Percentiles rank a stretch among this genome's conserved stretches.
Conservation (phyloP, 306 rosid species). For the Trichosanthes cucumerina region DNA sequence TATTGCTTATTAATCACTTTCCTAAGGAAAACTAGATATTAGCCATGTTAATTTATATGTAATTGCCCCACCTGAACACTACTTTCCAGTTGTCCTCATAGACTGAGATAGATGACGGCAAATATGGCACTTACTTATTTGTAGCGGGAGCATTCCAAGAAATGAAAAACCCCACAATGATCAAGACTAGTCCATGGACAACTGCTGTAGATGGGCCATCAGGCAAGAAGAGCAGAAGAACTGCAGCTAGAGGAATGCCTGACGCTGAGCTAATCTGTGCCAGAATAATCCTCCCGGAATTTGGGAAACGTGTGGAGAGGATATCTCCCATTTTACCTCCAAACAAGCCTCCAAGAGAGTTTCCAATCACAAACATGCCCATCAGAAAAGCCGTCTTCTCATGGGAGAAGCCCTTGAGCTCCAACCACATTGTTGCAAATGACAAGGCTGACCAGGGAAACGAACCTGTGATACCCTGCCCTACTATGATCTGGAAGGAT, state of each 20-base stretch:
- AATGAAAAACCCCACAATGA: slow-evolving; percentile 59
- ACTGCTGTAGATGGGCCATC: slow-evolving; percentile 38
- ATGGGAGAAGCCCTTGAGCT: slow-evolving; percentile 82
- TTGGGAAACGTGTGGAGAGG: slow-evolving; percentile 54
- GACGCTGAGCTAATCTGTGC: slow-evolving; percentile 91
- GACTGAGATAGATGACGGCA: not conserved
- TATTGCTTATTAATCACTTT: not conserved
- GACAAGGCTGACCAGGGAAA: slow-evolving; percentile 93
- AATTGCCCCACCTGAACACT: not conserved
- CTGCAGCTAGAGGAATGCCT: slow-evolving; percentile 69
- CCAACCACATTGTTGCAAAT: slow-evolving; percentile 93
- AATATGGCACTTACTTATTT: slow-evolving; percentile 51
- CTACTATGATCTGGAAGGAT: slow-evolving; percentile 84
- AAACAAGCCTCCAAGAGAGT: slow-evolving; percentile 75
- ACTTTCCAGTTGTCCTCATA: not conserved
- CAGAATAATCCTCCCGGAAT: slow-evolving; percentile 76
- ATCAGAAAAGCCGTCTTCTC: slow-evolving; percentile 64
- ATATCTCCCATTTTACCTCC: slow-evolving; percentile 88
- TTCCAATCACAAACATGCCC: slow-evolving; percentile 56
- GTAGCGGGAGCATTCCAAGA: slow-evolving; percentile 94
- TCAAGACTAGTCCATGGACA: slow-evolving; percentile 48
- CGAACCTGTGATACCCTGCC: slow-evolving; percentile 90
- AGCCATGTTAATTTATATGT: not conserved
- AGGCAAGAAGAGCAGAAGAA: slow-evolving; percentile 64
- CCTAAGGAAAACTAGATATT: not conserved